Evolutionary conservation across 1,284 basidiomycete species (phyloP), one percentile per base, ranked within the genome.

Genomic region (Microbotryomycetes sp.): DNA sequence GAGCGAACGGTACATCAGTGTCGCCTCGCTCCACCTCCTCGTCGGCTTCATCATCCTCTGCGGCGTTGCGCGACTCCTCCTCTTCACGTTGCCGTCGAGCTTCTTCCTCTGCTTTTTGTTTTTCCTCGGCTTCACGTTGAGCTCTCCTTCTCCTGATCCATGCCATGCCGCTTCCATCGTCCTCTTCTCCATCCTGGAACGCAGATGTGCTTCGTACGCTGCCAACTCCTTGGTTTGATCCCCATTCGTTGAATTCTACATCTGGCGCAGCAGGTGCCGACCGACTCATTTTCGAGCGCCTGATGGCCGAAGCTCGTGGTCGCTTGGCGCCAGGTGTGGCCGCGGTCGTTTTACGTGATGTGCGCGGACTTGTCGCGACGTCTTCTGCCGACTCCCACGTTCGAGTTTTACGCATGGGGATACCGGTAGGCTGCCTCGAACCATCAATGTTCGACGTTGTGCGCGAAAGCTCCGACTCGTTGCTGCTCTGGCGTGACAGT

Each of bases 151-250:
- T 61, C 50, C 59, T 64, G 9, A 71, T 29, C 70, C 70, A 71
- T 18, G 70, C 70, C 65, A 71, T 61, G 4, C 70, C 70, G 18
- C 63, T 61, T 13, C 70, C 70, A 41, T 71, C 70, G 23, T 71
- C 70, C 18, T 70, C 70, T 27, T 48, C 54, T 18, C 31, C 46
- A 6, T 5, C 45, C 35, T 4, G 50, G 13, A 23, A 18, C 7
- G 60, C 23, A 16, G 55, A 47, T 15, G 27, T 21, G 18, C 45
- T 35, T 5, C 27, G 6, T 26, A 31, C 59, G n/a, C 55, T 29
- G 1, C 13, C 31, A 13, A 18, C 45, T 5, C 35, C 27, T 28
- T 21, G 16, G 7, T 26, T 52, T 26, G 54, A 47, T 11, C 59
- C 52, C 62, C 62, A 63, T n/a, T 63, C 62, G 47, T 51, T 51